Base-by-base conservation (phyloP, 2,329 filamentous ascomycete genomes). In the Pseudogymnoascus sp. region DNA sequence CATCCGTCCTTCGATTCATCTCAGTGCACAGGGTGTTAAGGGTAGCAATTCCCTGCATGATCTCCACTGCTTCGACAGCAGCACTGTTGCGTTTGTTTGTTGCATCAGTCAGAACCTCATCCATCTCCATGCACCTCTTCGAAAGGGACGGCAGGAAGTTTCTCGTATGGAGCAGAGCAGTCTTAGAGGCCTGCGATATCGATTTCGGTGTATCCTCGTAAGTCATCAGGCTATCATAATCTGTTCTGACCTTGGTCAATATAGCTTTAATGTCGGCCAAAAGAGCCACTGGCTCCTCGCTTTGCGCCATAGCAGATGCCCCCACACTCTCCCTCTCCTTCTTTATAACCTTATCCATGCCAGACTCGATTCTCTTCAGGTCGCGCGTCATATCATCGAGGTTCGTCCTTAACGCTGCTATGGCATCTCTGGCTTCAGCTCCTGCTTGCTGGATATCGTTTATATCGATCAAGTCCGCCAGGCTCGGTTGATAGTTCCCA, bases 261-360 rank as follows among this genome's bases (percentile, higher is more conserved):
- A 97, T 81, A 0, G 90, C 88, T 72, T 93, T 88, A 47, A 97
- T 91, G 73, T 97, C 95, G 65, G 91, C 84, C 60, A 95, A 79
- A 6, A 96, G 78, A 66, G 88, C 86, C 21, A 79, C 75, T 4
- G 88, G 82, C 67, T 93, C 89, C 59, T 85, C 81, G 44, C 78
- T 79, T 64, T 85, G 86, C 16, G 80, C 77, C 56, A 86, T 72
- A 5, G 82, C 76, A 21, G 81, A 88, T 59, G 80, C 82, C 64
- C 72, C 79, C 68, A 78, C 78, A 13, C 82, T 79, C 62, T 82
- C 82, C 47, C 88, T 83, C 60, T 93, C 88, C 8, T 83, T 82
- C 21, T 81, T 80, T 63, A 86, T 82, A 6, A 90, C 78, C 8
- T 79, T 77, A 67, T 86, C 82, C 50, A 87, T 88, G 26, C 83